These are phyloP conservation scores for Umbellularia californica DNA, from an alignment of 164 flowering plant genomes.

Conservation along the genomic window DNA sequence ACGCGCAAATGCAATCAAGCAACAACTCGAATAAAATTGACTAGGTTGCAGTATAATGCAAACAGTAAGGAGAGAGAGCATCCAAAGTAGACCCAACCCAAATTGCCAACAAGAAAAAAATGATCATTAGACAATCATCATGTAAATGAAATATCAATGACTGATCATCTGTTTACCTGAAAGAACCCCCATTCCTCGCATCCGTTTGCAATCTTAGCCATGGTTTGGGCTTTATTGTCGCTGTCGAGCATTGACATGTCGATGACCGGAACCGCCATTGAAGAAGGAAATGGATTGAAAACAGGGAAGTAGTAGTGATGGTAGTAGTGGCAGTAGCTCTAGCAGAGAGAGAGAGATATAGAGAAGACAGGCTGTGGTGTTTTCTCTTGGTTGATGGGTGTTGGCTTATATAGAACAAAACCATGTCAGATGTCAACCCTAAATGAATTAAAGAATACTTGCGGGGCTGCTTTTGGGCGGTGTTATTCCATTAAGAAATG, in stretches of 20 bases:
- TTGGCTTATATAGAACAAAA: neutral
- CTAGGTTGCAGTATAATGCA: no score
- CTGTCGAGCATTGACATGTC: slow-evolving; percentile 78
- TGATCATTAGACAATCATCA: no score
- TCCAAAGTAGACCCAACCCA: no score
- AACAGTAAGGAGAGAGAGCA: no score
- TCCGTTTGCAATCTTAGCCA: slow-evolving; percentile 61
- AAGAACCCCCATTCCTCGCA: slow-evolving; percentile 91
- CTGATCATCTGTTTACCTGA: slow-evolving; percentile 39
- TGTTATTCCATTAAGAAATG: slow-evolving; percentile 2
- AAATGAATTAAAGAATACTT: neutral
- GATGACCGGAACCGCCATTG: slow-evolving; percentile 85
- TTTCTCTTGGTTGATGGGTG: neutral
- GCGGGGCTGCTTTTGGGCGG: slow-evolving; percentile 8
- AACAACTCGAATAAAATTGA: no score
- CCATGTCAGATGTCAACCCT: slow-evolving; percentile 3
- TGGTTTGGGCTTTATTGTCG: slow-evolving; percentile 53
- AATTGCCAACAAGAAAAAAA: no score
- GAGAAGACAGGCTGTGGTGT: neutral
- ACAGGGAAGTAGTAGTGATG: neutral
- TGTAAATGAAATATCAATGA: neutral
- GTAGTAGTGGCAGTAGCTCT: neutral
- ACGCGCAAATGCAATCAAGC: no score
- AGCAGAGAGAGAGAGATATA: neutral
- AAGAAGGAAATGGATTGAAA: neutral